Evolutionary conservation across 495 filamentous ascomycete genomes (phyloP).

Genomic region (Neurospora sp.): DNA sequence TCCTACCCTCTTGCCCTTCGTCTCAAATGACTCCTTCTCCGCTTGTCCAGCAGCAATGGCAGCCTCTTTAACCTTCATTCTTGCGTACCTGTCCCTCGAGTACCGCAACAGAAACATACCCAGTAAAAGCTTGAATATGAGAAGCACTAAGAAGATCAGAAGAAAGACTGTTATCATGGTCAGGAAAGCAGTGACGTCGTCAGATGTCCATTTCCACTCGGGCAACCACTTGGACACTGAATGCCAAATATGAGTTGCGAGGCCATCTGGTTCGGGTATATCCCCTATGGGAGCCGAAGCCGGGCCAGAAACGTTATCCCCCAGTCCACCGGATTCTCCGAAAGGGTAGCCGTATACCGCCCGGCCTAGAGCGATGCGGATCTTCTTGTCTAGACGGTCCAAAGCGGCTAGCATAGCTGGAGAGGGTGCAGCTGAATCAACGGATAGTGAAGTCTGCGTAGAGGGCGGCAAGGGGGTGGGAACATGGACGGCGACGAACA

Average conservation of each 20-base stretch:
- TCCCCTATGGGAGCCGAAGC: neutral
- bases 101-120: constrained; percentile 73
- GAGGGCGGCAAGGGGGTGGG: constrained; percentile 64
- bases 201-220: constrained; percentile 29
- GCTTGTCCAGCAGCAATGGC: constrained; percentile 33
- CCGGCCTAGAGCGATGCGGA: constrained; percentile 60
- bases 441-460: constrained; percentile 50
- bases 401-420: constrained; percentile 63
- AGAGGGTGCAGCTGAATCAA: constrained; percentile 42
- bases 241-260: constrained; percentile 16
- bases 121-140: constrained; percentile 73
- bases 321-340: constrained; percentile 2
- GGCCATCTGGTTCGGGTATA: neutral
- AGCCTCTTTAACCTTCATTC: constrained; percentile 65
- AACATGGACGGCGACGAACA: constrained; percentile 84
- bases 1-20: constrained; percentile 63
- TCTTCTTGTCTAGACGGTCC: constrained; percentile 62
- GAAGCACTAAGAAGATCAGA: constrained; percentile 62
- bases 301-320: constrained; percentile 1
- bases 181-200: constrained; percentile 56
- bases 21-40: constrained; percentile 47
- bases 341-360: constrained; percentile 48
- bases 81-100: constrained; percentile 63
- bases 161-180: constrained; percentile 76
- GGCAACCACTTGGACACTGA: constrained; percentile 19